Evolutionary conservation across 805 yeast species (phyloP).

Genomic region (Kluyveromyces aestuarii): DNA sequence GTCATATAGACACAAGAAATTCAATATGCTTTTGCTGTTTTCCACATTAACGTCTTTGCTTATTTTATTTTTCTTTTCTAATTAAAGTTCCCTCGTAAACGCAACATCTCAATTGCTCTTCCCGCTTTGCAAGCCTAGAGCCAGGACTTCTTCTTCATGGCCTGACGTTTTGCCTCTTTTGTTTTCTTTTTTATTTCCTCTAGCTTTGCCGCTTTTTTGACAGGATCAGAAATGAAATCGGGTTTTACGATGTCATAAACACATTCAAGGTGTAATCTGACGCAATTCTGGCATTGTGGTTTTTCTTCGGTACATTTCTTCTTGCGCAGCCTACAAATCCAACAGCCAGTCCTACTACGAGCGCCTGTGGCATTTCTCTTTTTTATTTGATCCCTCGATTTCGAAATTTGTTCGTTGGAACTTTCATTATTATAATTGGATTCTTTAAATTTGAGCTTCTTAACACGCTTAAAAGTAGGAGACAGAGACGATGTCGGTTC

Average conservation of each 20-base stretch:
- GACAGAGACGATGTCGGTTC: slow-evolving; percentile 4
- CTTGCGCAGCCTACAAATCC: slow-evolving; percentile 70
- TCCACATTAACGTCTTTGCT: neutral
- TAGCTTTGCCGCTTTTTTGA: slow-evolving; percentile 36
- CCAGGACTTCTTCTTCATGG: slow-evolving; percentile 23
- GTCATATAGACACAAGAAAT: too few relatives aligned
- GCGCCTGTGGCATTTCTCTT: slow-evolving; percentile 18
- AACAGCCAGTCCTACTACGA: slow-evolving; percentile 56
- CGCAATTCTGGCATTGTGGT: slow-evolving; percentile 54
- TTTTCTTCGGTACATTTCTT: slow-evolving; percentile 62
- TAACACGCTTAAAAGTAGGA: slow-evolving; percentile 1
- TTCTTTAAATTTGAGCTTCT: slow-evolving; percentile 1
- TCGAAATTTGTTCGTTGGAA: slow-evolving; percentile 3
- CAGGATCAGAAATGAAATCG: slow-evolving; percentile 39
- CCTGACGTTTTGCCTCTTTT: slow-evolving; percentile 33
- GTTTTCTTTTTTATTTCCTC: slow-evolving; percentile 42
- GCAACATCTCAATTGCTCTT: neutral
- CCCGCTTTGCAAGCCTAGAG: neutral
- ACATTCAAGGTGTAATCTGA: slow-evolving; percentile 46
- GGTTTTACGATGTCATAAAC: slow-evolving; percentile 47
- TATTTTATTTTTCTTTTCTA: neutral
- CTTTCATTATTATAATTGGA: slow-evolving; percentile 1
- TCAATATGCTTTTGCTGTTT: too few relatives aligned
- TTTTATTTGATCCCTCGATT: slow-evolving; percentile 5
- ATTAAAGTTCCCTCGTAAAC: neutral